Evolutionary conservation across 306 rosid species (phyloP), one percentile per base, ranked within the genome.

Genomic region (Quercus gilva): DNA sequence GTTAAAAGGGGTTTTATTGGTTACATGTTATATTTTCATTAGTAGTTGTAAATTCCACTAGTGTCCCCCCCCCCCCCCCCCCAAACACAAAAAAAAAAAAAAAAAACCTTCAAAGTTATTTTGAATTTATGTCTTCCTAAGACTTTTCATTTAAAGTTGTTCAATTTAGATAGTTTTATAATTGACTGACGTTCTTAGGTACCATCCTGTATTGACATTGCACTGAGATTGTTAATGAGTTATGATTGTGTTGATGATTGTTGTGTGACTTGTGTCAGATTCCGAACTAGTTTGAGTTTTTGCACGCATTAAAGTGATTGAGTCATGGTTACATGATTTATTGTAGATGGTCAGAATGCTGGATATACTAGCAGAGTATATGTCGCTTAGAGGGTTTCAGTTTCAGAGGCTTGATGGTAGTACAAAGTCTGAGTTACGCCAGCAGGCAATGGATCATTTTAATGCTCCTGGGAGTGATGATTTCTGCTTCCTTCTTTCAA

Each of bases 391-490:
- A 83, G 99, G 99, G 74, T 96, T 91, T 88, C 97, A 96, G 78
- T 93, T 96, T 87, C 99, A 96, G 81, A 88, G 99, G 85, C 97
- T 96, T 73, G 99, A 96, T 86, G 99, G 99, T 29, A 96, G 99
- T 81, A 96, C 99, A 49, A 96, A 96, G 87, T 90, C 99, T 25
- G 99, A 96, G 86, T 74, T 93, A 76, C 97, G 99, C 21, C 99
- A 96, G 72, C 99, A 96, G 88, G 99, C 99, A 41, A 96, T 96
- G 99, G 99, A 96, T 11, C 99, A 96, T 86, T 96, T 96, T 76
- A 96, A 96, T 86, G 99, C 98, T 43, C 93, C 98, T 82, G 98
- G 94, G 51, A 96, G 99, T 85, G 98, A 96, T 76, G 99, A 96
- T 82, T 96, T 96, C 83, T 96, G 99, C 85, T 96, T 96, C 88